A percentile compares a stretch with the other conserved stretches of the same genome.
Evolutionary conservation across 257 asterid genomes (phyloP).

Genomic region (Solanum boliviense): DNA sequence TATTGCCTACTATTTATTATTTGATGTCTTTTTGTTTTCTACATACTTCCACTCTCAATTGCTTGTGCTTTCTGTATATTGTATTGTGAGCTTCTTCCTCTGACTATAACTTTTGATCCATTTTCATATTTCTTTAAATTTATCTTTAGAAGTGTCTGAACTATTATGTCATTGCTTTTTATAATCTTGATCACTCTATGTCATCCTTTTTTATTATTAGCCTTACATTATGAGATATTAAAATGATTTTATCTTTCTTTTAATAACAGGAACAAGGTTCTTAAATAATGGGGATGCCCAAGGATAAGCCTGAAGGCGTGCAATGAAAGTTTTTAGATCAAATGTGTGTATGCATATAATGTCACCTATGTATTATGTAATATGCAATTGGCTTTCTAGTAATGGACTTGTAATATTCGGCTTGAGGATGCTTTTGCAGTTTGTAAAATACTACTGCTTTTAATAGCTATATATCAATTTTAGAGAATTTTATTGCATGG

Average conservation of each 20-base stretch:
- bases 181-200: not conserved
- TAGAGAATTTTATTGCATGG: too few relatives aligned
- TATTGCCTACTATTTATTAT: too few relatives aligned
- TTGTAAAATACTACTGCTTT: not conserved
- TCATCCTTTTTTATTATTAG: not conserved
- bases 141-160: not conserved
- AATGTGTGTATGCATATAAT: not conserved
- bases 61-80: not conserved
- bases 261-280: not conserved
- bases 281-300: not conserved
- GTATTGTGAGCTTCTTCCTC: not conserved
- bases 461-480: too few relatives aligned
- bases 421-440: not conserved
- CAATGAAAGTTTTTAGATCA: not conserved
- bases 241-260: not conserved
- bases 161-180: not conserved
- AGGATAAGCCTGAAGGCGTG: not conserved
- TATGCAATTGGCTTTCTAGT: not conserved
- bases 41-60: not conserved
- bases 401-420: not conserved
- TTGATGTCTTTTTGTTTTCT: too few relatives aligned
- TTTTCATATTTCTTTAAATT: too few relatives aligned
- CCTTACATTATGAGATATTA: not conserved
- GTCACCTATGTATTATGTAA: not conserved
- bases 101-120: not conserved